Evolutionary conservation across 2,329 filamentous ascomycete genomes (phyloP), one percentile per base, ranked within the genome.

Genomic region (Chalara sp.): DNA sequence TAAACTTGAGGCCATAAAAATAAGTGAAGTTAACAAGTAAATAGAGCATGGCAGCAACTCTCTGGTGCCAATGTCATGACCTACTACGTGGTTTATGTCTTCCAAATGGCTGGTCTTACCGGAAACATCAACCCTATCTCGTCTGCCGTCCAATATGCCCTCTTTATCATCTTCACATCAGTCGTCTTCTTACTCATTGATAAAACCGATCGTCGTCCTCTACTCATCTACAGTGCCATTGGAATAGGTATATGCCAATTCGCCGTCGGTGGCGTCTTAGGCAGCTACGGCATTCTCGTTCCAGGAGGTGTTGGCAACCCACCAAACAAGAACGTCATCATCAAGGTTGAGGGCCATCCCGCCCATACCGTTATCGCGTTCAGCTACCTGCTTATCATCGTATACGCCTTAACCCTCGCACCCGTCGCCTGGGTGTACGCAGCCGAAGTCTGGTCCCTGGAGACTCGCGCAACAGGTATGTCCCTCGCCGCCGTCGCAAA

Each of bases 351-450:
- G 1, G 80, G 77, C 13, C 53, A 70, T 1, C 71, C 78, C 10
- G 78, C 81, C 81, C 75, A 84, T 60, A 76, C 76, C 2, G 78
- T 86, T 49, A 86, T 86, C 55, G 78, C 79, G 21, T 84, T 84
- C 59, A 80, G 76, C 46, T 85, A 84, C 62, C 71, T 85, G 12
- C 73, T 85, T 52, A 79, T 84, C 59, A 73, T 83, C 57, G 71
- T 81, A 55, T 85, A 85, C 61, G 76, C 79, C 1, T 69, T 83
- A n/a, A 84, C 80, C 0, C 72, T 82, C 13, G 81, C 80, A 0
- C 80, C 81, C 1, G 77, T 83, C 5, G 78, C 75, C 49, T 84
- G 81, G 81, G 75, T 84, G 42, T 86, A 86, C 57, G 77, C 78
- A 0, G 78, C 79, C 13, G 83, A 86, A 64, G 76, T 83, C 2